Percentiles rank a stretch among this genome's conserved stretches.
These are phyloP conservation scores for Scytalidium sp. DNA, from an alignment of 2,329 filamentous ascomycete genomes.

Conservation along the genomic window DNA sequence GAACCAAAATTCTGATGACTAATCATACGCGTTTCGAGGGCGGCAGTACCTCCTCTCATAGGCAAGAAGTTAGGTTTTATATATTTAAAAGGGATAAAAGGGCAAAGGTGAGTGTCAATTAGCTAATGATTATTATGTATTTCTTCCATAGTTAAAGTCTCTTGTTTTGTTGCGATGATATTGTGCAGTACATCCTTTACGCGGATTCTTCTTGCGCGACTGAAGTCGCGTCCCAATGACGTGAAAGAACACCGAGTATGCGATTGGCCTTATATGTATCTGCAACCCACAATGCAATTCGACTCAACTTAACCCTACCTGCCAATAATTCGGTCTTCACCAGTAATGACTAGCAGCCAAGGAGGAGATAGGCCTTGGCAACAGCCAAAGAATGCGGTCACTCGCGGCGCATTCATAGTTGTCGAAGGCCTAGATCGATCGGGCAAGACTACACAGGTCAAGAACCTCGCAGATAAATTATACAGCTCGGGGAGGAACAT, in stretches of 20 bases:
- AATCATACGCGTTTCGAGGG: background rate
- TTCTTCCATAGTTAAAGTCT: background rate
- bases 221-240: background rate
- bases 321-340: background rate
- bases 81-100: no score
- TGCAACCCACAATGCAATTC: background rate
- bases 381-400: conserved; percentile 20
- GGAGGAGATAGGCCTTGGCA: conserved; percentile 9
- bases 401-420: conserved; percentile 62
- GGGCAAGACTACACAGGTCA: conserved; percentile 71
- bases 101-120: no score
- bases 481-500: conserved; percentile 47
- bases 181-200: no score
- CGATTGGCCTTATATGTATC: no score
- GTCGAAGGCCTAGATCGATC: conserved; percentile 71
- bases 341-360: background rate
- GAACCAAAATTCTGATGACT: background rate
- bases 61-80: no score
- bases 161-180: background rate
- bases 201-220: background rate
- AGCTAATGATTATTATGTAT: no score
- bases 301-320: background rate
- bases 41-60: no score
- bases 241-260: background rate
- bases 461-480: conserved; percentile 51